Conservation (phyloP, 164 flowering plant species). For the Litsea cubeba region DNA sequence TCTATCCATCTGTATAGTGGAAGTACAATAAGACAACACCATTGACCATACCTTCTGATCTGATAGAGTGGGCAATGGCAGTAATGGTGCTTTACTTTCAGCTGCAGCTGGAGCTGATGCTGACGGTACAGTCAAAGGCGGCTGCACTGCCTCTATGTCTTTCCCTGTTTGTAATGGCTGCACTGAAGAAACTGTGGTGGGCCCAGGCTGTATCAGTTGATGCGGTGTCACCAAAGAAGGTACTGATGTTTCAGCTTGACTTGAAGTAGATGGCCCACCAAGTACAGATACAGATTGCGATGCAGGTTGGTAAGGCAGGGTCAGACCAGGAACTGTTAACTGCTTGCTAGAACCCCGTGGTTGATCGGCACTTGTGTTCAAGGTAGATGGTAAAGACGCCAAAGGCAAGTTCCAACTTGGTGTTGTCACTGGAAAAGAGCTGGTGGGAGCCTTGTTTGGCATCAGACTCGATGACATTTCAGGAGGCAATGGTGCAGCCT, state of each 20-base stretch:
- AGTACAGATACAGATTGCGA: slow-evolving; percentile 32
- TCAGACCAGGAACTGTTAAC: slow-evolving; percentile 28
- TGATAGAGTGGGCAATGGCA: slow-evolving; percentile 52
- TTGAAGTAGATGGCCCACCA: slow-evolving; percentile 35
- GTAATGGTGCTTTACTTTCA: slow-evolving; percentile 56
- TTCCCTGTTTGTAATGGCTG: slow-evolving; percentile 39
- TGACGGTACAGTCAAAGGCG: slow-evolving; percentile 25
- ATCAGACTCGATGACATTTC: slow-evolving; percentile 33
- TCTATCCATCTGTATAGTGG: background rate
- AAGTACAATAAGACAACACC: background rate
- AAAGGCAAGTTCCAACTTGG: slow-evolving; percentile 34
- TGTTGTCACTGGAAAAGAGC: slow-evolving; percentile 31
- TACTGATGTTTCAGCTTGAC: slow-evolving; percentile 33
- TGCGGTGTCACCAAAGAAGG: slow-evolving; percentile 66
- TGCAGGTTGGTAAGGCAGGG: slow-evolving; percentile 34
- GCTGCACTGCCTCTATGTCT: slow-evolving; percentile 70
- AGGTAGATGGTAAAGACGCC: slow-evolving; percentile 26
- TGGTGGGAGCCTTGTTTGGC: slow-evolving; percentile 37
- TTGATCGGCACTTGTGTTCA: slow-evolving; percentile 31
- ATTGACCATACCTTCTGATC: slow-evolving; percentile 41
- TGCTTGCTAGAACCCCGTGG: slow-evolving; percentile 44
- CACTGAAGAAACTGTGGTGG: slow-evolving; percentile 30
- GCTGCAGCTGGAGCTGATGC: slow-evolving; percentile 25
- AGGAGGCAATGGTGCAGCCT: slow-evolving; percentile 34
- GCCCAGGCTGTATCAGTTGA: slow-evolving; percentile 54